These are phyloP conservation scores for Pelargonium nanum DNA, from an alignment of 345 rosid genomes.

Conservation along the genomic window DNA sequence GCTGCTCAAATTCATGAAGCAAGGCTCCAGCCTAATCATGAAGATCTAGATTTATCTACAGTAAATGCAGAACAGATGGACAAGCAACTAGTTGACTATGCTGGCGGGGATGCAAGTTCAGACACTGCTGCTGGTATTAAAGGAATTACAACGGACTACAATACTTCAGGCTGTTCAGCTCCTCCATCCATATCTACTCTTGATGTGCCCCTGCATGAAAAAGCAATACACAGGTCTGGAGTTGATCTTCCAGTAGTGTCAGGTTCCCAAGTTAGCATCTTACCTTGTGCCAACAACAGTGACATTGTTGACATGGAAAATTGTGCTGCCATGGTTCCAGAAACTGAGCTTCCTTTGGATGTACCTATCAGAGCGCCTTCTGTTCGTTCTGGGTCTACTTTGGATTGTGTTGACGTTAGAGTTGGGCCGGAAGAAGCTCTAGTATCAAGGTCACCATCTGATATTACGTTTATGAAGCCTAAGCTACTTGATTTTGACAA, in stretches of 20 bases:
- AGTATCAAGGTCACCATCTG: conserved; percentile 16
- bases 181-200: not conserved
- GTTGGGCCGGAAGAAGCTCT: conserved; percentile 15
- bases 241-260: conserved; percentile 11
- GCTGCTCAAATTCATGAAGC: not conserved
- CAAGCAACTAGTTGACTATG: conserved; percentile 10
- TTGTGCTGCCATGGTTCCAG: conserved; percentile 13
- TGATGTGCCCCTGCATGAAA: not conserved
- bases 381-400: conserved; percentile 18
- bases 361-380: conserved; percentile 14
- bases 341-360: conserved; percentile 11
- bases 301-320: conserved; percentile 10
- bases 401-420: conserved; percentile 13
- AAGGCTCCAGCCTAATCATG: not conserved
- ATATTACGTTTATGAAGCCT: conserved; percentile 23
- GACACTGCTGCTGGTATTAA: not conserved
- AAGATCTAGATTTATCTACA: not conserved
- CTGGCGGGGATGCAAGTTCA: conserved; percentile 7
- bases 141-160: conserved; percentile 1
- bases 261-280: conserved; percentile 8
- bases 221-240: not conserved
- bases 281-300: conserved; percentile 2
- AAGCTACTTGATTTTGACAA: conserved; percentile 36
- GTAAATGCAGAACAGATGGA: conserved; percentile 1
- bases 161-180: conserved; percentile 3